These are phyloP conservation scores for Secale cereale DNA, from an alignment of 176 grass and related monocot species.

Conservation along the genomic window DNA sequence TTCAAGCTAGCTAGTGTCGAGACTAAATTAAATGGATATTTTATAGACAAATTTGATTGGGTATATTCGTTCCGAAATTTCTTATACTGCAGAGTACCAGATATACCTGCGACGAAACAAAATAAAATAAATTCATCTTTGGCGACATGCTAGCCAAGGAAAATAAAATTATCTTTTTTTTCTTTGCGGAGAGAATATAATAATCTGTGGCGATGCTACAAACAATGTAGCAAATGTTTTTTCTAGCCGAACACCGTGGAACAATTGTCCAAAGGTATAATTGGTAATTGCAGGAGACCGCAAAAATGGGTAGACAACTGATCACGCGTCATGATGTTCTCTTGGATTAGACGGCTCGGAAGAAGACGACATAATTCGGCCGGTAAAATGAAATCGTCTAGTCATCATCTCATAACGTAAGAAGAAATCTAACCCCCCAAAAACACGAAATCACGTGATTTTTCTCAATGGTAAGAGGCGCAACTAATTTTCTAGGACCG, in stretches of 20 bases:
- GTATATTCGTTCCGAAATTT: neutral
- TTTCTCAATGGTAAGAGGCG: neutral
- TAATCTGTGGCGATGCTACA: neutral
- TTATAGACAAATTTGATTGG: neutral
- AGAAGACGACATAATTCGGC: neutral
- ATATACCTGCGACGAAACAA: neutral
- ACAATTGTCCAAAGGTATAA: no score
- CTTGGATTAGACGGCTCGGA: slow-evolving; percentile 30
- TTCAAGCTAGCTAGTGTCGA: neutral
- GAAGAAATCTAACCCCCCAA: neutral
- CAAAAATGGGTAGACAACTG: neutral
- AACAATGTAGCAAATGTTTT: neutral
- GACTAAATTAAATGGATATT: neutral
- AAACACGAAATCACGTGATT: neutral
- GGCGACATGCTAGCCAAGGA: neutral
- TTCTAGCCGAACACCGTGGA: no score
- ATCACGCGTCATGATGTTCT: slow-evolving; percentile 34
- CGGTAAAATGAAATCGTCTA: neutral
- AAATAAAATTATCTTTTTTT: neutral
- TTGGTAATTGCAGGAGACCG: neutral
- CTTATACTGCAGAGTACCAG: neutral
- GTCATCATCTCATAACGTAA: slow-evolving; percentile 10
- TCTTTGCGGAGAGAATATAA: no score
- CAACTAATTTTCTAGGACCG: slow-evolving; percentile 3
- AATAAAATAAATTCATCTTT: neutral